Evolutionary conservation across 805 yeast genomes (phyloP), one percentile per base, ranked within the genome.

Genomic region (Kodamaea kaohsiungensis): DNA sequence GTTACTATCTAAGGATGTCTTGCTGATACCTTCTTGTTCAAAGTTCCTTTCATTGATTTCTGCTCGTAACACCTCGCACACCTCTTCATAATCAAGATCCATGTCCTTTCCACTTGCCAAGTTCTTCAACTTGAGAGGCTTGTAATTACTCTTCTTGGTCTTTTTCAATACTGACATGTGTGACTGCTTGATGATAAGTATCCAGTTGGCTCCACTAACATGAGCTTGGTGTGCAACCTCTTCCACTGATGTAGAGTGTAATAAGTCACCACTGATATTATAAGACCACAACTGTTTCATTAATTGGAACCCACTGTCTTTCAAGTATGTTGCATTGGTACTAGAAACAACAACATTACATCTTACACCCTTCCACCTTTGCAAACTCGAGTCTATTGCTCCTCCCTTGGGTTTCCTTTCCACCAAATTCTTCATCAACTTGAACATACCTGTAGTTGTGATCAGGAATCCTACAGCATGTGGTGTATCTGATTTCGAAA

Each of bases 401-500:
- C 48, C 39, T 12, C 16, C 18, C 45, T 55, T 55, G 27, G 56
- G 55, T 53, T 57, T 59, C 12, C 67, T 48, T 39, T 52, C 51
- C 10, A 59, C 50, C 19, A 69, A 43, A 42, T 67, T 69, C 58
- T 72, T 74, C 68, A 74, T 67, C 53, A 74, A 53, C 35, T 71
- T 55, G 56, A 75, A 74, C 56, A 76, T 55, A 27, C 72, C 67
- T 0, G 73, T 69, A 7, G 76, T 84, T 0, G 95, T 89, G 53
- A 95, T 69, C 57, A 90, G 87, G 64, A 95, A 87, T 0, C 99
- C 98, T 43, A 92, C 98, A 0, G 91, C 96, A 56, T 64, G 64
- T 0, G 72, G 71, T 4, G 72, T 70, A 12, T 57, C 58, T 7
- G 59, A 51, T 30, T 63, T 63, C 0, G 62, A 56, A 16, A 68